phyloP scores from a whole-genome alignment of 2,329 filamentous ascomycete species.

The Pleoardoris graminearum region DNA sequence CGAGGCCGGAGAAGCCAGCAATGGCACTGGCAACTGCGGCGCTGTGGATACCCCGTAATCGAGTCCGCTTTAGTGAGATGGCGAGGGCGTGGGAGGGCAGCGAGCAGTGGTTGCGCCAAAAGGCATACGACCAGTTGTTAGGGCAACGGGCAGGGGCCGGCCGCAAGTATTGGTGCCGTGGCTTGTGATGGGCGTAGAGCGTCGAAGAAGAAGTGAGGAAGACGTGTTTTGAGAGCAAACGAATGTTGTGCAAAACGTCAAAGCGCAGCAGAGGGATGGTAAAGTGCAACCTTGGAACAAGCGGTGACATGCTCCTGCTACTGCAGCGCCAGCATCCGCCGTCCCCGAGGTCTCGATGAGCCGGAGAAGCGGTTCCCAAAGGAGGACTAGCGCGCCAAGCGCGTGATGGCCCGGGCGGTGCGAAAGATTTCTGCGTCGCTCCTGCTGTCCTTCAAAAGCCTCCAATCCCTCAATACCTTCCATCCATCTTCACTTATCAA shows the following conservation, averaged over 20 bases:
- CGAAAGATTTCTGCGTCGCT: conserved; percentile 8
- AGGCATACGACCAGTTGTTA: conserved; percentile 20
- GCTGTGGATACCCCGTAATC: conserved; percentile 6
- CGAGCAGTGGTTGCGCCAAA: conserved; percentile 14
- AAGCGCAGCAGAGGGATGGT: too few species aligned
- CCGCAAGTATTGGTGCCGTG: conserved; percentile 1
- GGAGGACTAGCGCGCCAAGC: conserved; percentile 11
- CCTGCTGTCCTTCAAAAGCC: conserved; percentile 5
- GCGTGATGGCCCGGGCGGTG: background rate
- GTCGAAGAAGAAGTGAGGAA: background rate
- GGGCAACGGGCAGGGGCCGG: conserved; percentile 13
- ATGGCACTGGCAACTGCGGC: conserved; percentile 7
- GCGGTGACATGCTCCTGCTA: background rate
- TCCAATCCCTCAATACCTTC: conserved; percentile 9
- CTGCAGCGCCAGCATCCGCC: background rate
- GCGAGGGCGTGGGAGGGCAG: conserved; percentile 4
- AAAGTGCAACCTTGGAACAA: too few species aligned
- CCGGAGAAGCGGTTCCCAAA: conserved; percentile 14
- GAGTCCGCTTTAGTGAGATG: conserved; percentile 4
- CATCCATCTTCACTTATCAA: conserved; percentile 42
- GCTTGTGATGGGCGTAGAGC: background rate
- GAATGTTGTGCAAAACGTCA: too few species aligned
- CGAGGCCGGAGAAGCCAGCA: conserved; percentile 3
- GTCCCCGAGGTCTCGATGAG: conserved; percentile 4
- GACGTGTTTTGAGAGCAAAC: too few species aligned